Base-by-base conservation (phyloP, 257 asterid genomes). In the Penstemon barbatus region DNA sequence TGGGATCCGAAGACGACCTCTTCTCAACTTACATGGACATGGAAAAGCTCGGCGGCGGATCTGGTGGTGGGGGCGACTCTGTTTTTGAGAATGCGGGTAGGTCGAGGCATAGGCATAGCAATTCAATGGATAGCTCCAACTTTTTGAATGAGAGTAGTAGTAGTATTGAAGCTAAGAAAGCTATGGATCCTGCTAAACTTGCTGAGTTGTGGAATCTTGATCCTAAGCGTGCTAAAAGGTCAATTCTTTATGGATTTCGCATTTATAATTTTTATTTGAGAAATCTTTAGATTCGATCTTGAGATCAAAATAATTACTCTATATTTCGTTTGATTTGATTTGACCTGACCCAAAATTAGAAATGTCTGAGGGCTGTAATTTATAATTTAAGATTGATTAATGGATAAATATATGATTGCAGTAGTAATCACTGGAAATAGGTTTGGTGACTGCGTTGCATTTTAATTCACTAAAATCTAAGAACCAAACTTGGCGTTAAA, bases 171-270 rank as follows among this genome's bases (percentile, higher is more conserved):
- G 96, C 97, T 57, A 93, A 93, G 85, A 93, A 93, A 75, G 96
- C 99, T 66, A 93, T 90, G 99, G 86, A 95, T 61, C 99, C 99
- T 53, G 91, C 88, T 71, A 90, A 93, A 85, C 91, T 93, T 50
- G 97, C 99, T 68, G 96, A 90, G 77, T 74, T 93, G 6, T 93
- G 99, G 99, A 83, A 87, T 42, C 59, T 93, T 79, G 99, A 93
- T 83, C 99, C 99, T 46, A 93, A 93, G 71, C 89, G 96, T 42
- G 99, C 97, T 69, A 93, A 93, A 78, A 89, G 99, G 99, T 90
- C 45, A 8, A 25, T 25, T 25, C 33, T 25, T 25, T 25, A 25
- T 25, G 33, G 33, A 25, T 25, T 25, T 25, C 2, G 33, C 33
- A 25, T 25, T 25, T 25, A 25, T 25, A 15, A 15, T 15, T 15